Percentiles rank a stretch among this genome's conserved stretches.
Conservation (phyloP, 75 land plant species). For the Adiantum capillusveneris region DNA sequence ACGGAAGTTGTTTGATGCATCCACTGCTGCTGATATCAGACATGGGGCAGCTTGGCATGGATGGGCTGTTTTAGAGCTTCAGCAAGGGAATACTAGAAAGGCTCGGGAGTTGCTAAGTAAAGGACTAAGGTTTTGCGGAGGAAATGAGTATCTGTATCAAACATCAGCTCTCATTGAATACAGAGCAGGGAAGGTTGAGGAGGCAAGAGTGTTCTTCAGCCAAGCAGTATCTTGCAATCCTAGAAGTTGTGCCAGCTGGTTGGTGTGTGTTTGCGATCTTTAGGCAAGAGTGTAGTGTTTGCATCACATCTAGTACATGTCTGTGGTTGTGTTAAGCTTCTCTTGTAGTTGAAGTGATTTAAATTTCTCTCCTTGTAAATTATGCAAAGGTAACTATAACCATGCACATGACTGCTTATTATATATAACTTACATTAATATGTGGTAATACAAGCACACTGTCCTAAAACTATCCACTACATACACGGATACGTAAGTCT, state of each 20-base stretch:
- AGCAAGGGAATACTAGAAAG: conserved; percentile 68
- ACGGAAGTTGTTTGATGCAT: conserved; percentile 90
- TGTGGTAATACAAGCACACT: too few species aligned
- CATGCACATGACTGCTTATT: too few species aligned
- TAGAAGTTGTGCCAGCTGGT: conserved; percentile 98
- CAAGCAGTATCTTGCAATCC: conserved; percentile 79
- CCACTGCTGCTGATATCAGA: conserved; percentile 85
- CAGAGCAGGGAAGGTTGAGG: conserved; percentile 56
- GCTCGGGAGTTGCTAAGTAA: conserved; percentile 75
- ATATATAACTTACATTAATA: too few species aligned
- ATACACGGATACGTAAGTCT: too few species aligned
- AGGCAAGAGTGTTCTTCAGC: conserved; percentile 63
- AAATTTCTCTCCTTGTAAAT: too few species aligned
- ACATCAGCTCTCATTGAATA: conserved; percentile 88
- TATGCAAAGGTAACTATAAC: too few species aligned
- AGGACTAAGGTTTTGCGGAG: conserved; percentile 71
- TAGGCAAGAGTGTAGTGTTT: too few species aligned
- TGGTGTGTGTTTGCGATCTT: conserved; percentile 52
- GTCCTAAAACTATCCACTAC: too few species aligned
- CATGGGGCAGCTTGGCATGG: conserved; percentile 99
- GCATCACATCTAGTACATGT: too few species aligned
- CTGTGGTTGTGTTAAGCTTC: too few species aligned
- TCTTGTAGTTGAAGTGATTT: too few species aligned
- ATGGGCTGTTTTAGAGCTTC: conserved; percentile 89
- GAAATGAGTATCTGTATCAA: conserved; percentile 88